phyloP scores from a whole-genome alignment of 192 early-diverging fungal genomes.

The Chytriomyces sp. region DNA sequence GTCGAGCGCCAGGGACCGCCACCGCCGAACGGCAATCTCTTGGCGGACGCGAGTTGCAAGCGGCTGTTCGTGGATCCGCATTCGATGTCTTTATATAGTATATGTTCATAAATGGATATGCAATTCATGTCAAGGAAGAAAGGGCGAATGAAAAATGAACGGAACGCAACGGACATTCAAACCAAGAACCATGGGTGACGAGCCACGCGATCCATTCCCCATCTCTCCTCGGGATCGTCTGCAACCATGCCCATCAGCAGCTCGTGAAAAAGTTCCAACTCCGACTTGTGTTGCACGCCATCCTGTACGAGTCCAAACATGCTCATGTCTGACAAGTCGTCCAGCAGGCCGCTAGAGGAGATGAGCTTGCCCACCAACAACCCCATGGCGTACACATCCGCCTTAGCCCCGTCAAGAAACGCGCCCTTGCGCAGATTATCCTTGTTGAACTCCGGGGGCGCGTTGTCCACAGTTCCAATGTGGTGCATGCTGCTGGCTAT shows the following conservation, averaged over 20 bases:
- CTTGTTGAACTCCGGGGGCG: not conserved
- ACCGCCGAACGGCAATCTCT: not conserved
- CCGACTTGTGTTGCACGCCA: no score
- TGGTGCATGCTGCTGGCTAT: not conserved
- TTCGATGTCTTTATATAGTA: no score
- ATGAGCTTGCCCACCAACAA: not conserved
- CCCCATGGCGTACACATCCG: constrained; percentile 11
- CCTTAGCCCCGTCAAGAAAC: constrained; percentile 1
- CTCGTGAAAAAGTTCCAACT: not conserved
- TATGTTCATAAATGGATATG: no score
- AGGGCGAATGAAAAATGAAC: no score
- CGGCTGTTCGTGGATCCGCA: no score
- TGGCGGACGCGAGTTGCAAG: not conserved
- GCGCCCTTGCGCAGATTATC: no score
- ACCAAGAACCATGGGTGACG: not conserved
- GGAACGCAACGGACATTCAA: no score
- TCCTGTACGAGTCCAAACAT: no score
- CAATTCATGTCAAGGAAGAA: no score
- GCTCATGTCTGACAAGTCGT: not conserved
- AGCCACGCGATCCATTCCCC: not conserved
- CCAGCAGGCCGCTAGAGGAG: not conserved
- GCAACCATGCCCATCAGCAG: not conserved
- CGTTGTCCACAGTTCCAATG: constrained; percentile 3
- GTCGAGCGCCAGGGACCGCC: not conserved
- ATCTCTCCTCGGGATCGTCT: not conserved